Evolutionary conservation across 306 rosid genomes (phyloP), one percentile per base, ranked within the genome.

Genomic region (Abrus pulchellus): DNA sequence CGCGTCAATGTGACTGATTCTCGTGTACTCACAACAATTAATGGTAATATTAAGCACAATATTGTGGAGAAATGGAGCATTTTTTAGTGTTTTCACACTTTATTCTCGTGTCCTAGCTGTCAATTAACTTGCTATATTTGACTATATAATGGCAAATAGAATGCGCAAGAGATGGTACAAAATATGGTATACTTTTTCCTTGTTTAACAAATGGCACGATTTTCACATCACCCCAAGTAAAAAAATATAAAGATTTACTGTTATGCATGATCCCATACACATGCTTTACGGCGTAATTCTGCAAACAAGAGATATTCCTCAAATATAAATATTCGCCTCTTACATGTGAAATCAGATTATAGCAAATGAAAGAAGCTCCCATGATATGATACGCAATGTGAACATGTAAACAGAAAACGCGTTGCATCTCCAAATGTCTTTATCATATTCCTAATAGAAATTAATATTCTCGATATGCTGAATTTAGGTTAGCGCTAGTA

Each of bases 281-380:
- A 43, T 77, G 79, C 40, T 38, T 43, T 40, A 53, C 62, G 79
- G 64, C 59, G 54, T 80, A 9, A 62, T 55, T 67, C 59, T 57
- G 36, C 71, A 49, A 60, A 59, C 78, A 53, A 65, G 55, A 30
- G 47, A 63, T 72, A 33, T 53, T 11, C 13, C 41, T 56, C 5
- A 74, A 74, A 73, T 72, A 77, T 41, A 38, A 66, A 53, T 29
- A 33, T 78, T 77, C 66, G 61, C 32, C 81, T 71, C 43, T 59
- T 83, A 4, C 85, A 82, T 82, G 88, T 86, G 90, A 86, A 85
- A 40, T 70, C 76, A 72, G 81, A 68, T 40, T 33, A 53, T 20
- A 28, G 62, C 76, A 73, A 74, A 50, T 27, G 44, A 54, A 63
- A 75, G 76, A 61, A 20, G 44, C 8, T 63, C 55, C 44, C n/a